These are phyloP conservation scores for Leccinum imitatum DNA, from an alignment of 768 basidiomycete species.

Conservation along the genomic window DNA sequence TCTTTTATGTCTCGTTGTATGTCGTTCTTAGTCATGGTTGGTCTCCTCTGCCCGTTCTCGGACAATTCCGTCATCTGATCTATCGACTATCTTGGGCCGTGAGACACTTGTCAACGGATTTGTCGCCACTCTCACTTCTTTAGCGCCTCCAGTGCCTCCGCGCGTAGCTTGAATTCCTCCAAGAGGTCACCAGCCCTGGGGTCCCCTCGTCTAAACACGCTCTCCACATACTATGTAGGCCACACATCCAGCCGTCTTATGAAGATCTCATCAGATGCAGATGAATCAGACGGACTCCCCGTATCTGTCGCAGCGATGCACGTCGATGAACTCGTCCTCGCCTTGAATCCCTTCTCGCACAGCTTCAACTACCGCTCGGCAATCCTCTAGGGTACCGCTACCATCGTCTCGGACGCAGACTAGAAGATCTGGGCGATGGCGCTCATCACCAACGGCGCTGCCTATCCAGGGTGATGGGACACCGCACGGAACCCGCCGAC, in stretches of 20 bases:
- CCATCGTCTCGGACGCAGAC: slow-evolving; percentile 14
- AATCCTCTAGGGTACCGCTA: slow-evolving; percentile 21
- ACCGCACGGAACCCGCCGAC: slow-evolving; percentile 21
- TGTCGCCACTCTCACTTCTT: too few relatives aligned
- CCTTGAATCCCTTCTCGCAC: slow-evolving; percentile 25
- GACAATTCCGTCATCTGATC: too few relatives aligned
- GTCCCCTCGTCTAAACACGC: too few relatives aligned
- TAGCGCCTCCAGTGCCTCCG: too few relatives aligned
- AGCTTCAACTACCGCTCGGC: slow-evolving; percentile 30
- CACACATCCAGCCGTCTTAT: slow-evolving; percentile 27
- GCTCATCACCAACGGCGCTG: slow-evolving; percentile 21
- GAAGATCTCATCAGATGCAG: slow-evolving; percentile 16
- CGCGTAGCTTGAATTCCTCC: too few relatives aligned
- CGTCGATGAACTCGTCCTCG: slow-evolving; percentile 24
- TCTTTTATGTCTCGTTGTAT: too few relatives aligned
- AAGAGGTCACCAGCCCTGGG: too few relatives aligned
- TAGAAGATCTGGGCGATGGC: slow-evolving; percentile 28
- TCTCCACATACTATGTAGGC: slow-evolving; percentile 7
- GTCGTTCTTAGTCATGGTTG: too few relatives aligned
- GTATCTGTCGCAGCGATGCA: slow-evolving; percentile 27
- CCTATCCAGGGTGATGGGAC: slow-evolving; percentile 24
- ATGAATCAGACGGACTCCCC: slow-evolving; percentile 10
- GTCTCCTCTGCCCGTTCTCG: too few relatives aligned
- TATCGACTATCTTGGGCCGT: too few relatives aligned
- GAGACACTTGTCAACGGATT: too few relatives aligned